Evolutionary conservation across 164 flowering plant species (phyloP).

Genomic region (Echeveria elegans): DNA sequence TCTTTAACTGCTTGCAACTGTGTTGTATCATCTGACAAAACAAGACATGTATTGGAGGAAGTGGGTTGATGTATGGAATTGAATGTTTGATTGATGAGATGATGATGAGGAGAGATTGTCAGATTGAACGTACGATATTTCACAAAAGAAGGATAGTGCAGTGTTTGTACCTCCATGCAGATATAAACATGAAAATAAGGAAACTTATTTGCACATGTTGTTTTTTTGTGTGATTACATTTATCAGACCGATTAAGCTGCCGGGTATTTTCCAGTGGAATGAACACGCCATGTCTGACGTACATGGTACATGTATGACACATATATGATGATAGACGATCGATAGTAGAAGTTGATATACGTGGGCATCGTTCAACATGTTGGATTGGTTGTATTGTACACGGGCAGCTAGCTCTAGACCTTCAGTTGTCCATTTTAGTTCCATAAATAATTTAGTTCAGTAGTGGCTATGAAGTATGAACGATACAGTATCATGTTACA

Average conservation of each 20-base stretch:
- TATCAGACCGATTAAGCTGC: neutral
- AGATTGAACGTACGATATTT: constrained; percentile 5
- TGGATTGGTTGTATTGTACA: no score
- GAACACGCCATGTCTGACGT: neutral
- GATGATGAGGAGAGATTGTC: constrained; percentile 1
- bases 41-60: neutral
- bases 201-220: neutral
- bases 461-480: no score
- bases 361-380: no score
- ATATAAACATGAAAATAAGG: neutral
- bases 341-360: neutral
- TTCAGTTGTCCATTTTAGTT: no score
- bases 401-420: no score
- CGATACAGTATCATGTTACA: no score
- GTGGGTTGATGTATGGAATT: neutral
- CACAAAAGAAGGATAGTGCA: constrained; percentile 4
- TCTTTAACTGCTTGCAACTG: neutral
- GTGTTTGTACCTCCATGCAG: constrained; percentile 1
- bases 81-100: constrained; percentile 3
- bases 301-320: neutral
- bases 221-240: no score
- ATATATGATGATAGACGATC: no score
- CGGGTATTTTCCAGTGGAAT: neutral
- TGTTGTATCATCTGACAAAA: neutral
- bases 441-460: no score